Evolutionary conservation across 441 rosid genomes (phyloP).

Genomic region (Erodium trifolium): DNA sequence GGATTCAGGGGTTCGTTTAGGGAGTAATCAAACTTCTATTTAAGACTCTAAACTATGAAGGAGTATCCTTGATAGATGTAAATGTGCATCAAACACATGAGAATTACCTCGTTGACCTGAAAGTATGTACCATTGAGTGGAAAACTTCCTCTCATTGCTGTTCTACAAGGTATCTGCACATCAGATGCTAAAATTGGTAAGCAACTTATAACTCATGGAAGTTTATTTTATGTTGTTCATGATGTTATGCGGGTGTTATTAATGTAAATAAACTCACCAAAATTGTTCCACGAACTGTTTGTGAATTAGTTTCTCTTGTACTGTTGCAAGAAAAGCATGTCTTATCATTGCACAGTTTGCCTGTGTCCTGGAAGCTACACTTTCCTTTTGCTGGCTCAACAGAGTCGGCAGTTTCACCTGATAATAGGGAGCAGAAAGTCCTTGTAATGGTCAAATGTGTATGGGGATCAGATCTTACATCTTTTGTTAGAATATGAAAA

Average conservation of each 20-base stretch:
- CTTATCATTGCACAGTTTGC: conserved; percentile 29
- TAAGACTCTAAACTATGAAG: conserved; percentile 2
- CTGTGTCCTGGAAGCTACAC: conserved; percentile 34
- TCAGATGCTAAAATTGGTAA: conserved; percentile 21
- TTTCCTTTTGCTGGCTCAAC: conserved; percentile 33
- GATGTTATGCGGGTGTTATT: conserved; percentile 10
- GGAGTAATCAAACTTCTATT: neutral
- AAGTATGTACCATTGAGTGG: conserved; percentile 95
- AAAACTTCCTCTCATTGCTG: conserved; percentile 95
- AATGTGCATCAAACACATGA: conserved; percentile 12
- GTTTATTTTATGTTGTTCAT: conserved; percentile 9
- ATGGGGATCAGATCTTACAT: neutral
- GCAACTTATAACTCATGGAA: conserved; percentile 16
- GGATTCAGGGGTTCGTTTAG: neutral
- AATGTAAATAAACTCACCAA: conserved; percentile 31
- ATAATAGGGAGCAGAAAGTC: conserved; percentile 2
- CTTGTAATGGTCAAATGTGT: neutral
- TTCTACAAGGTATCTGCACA: conserved; percentile 87
- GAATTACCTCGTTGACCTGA: conserved; percentile 82
- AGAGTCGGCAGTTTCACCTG: conserved; percentile 54
- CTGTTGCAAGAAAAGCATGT: conserved; percentile 47
- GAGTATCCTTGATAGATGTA: neutral
- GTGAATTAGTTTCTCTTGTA: conserved; percentile 42
- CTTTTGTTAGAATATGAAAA: neutral
- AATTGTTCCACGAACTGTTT: conserved; percentile 51